A percentile compares a stretch with the other conserved stretches of the same genome.
These are phyloP conservation scores for Clausena lansium DNA, from an alignment of 345 rosid species.

Conservation along the genomic window DNA sequence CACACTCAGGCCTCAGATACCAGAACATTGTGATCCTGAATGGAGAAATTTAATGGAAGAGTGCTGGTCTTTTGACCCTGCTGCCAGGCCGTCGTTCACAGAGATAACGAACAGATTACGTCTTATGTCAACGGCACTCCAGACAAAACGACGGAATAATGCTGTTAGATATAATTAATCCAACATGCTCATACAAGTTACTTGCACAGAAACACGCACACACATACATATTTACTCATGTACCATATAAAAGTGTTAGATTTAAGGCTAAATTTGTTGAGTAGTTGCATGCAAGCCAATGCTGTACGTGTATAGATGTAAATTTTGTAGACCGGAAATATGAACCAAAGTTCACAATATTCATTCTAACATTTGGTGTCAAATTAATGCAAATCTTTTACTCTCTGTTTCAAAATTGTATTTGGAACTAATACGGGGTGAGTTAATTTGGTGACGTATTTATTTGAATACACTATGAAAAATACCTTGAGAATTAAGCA, in stretches of 20 bases:
- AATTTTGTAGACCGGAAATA: conserved; percentile 3
- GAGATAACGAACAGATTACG: conserved; percentile 66
- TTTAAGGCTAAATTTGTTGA: neutral
- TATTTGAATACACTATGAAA: too few relatives aligned
- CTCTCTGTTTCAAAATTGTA: too few relatives aligned
- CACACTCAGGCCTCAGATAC: conserved; percentile 73
- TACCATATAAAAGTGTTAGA: neutral
- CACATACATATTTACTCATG: neutral
- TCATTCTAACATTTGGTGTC: too few relatives aligned
- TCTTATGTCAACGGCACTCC: conserved; percentile 48
- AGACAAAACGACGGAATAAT: conserved; percentile 42
- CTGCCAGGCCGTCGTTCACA: conserved; percentile 71
- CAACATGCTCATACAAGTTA: neutral
- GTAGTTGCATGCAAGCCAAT: conserved; percentile 7
- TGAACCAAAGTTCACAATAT: too few relatives aligned
- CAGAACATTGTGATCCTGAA: conserved; percentile 60
- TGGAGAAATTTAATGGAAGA: conserved; percentile 86
- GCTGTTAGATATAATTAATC: conserved; percentile 17
- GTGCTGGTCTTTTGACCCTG: conserved; percentile 79
- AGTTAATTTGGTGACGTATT: too few relatives aligned
- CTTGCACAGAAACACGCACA: neutral
- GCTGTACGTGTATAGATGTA: neutral
- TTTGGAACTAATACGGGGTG: too few relatives aligned
- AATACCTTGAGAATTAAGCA: too few relatives aligned
- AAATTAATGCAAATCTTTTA: too few relatives aligned